Evolutionary conservation across 345 rosid genomes (phyloP).

Genomic region (Cardiospermum halicacabum): DNA sequence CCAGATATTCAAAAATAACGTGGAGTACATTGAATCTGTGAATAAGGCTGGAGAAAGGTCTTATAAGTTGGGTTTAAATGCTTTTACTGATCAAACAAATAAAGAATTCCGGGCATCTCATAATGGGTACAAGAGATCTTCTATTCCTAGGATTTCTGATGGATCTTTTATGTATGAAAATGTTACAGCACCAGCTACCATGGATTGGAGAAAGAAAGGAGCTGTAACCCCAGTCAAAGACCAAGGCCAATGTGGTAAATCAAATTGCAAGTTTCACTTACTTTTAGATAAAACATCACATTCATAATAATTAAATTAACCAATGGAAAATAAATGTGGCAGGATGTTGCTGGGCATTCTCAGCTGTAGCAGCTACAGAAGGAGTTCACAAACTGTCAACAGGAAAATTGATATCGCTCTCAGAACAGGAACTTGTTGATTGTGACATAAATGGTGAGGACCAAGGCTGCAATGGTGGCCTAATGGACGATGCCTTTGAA

Average conservation of each 20-base stretch:
- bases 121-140: slow-evolving; percentile 10
- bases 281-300: neutral
- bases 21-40: slow-evolving; percentile 25
- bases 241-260: slow-evolving; percentile 36
- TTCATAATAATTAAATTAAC: neutral
- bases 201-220: slow-evolving; percentile 31
- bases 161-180: slow-evolving; percentile 11
- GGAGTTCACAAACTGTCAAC: slow-evolving; percentile 13
- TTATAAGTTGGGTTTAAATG: slow-evolving; percentile 31
- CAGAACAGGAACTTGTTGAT: slow-evolving; percentile 33
- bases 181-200: slow-evolving; percentile 3
- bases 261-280: too few relatives aligned
- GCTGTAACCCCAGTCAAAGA: slow-evolving; percentile 35
- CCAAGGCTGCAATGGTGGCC: slow-evolving; percentile 31
- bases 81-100: slow-evolving; percentile 33
- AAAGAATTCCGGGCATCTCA: slow-evolving; percentile 10
- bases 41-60: slow-evolving; percentile 17
- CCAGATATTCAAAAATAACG: slow-evolving; percentile 32
- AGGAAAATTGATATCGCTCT: slow-evolving; percentile 16
- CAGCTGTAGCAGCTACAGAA: slow-evolving; percentile 18
- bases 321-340: too few relatives aligned
- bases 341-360: slow-evolving; percentile 27
- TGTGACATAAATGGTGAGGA: slow-evolving; percentile 22
- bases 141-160: neutral
- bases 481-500: slow-evolving; percentile 29